These are phyloP conservation scores for Aspergillus taichungensis DNA, from an alignment of 495 filamentous ascomycete species.

Conservation along the genomic window DNA sequence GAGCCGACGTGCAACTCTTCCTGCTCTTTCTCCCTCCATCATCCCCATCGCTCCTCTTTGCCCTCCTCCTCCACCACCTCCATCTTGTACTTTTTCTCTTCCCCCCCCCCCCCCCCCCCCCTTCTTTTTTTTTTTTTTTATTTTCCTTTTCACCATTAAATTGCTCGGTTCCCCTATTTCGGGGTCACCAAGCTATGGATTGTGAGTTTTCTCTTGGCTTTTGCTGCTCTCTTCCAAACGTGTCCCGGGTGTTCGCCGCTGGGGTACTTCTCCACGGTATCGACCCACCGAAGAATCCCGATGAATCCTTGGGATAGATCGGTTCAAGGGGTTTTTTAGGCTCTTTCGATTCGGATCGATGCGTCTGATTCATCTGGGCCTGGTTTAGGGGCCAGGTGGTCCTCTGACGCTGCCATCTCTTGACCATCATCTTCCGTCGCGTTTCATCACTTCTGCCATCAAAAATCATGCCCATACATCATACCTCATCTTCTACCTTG, in stretches of 20 bases:
- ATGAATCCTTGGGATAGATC: constrained; percentile 12
- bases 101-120: constrained; percentile 21
- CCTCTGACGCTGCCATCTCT: constrained; percentile 9
- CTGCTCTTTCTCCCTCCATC: constrained; percentile 23
- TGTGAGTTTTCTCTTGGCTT: constrained; percentile 36
- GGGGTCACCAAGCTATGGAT: constrained; percentile 47
- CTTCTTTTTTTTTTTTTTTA: constrained; percentile 12
- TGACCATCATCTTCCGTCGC: constrained; percentile 21
- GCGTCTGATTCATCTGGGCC: constrained; percentile 9
- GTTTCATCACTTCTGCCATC: constrained; percentile 37
- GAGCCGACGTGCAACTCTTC: constrained; percentile 23
- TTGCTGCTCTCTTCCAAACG: constrained; percentile 14
- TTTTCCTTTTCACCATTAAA: constrained; percentile 26
- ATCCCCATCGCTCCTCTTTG: constrained; percentile 18
- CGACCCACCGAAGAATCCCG: constrained; percentile 36
- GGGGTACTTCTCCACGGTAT: constrained; percentile 39
- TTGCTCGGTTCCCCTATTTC: constrained; percentile 21
- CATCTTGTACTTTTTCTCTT: constrained; percentile 17
- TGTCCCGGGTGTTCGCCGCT: constrained; percentile 25
- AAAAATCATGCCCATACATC: constrained; percentile 35
- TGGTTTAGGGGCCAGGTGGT: constrained; percentile 17
- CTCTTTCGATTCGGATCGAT: constrained; percentile 10
- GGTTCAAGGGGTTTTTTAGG: constrained; percentile 7
- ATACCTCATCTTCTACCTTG: constrained; percentile 24
- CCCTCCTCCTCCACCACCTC: constrained; percentile 20